Percentiles rank a stretch among this genome's conserved stretches.
phyloP scores from a whole-genome alignment of 2,329 filamentous ascomycete genomes.

The Penicillium sp. region DNA sequence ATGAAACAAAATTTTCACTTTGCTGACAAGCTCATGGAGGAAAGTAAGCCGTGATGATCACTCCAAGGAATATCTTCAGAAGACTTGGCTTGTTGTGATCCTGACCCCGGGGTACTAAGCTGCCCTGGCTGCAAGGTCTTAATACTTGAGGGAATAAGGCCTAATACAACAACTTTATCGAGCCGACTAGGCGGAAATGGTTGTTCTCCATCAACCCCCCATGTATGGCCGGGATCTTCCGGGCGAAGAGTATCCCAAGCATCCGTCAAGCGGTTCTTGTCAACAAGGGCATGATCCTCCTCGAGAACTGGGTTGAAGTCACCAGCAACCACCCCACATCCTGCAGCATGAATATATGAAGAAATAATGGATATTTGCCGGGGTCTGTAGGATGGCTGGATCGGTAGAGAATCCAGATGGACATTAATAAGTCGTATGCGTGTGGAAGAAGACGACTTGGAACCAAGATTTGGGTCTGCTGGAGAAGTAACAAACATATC shows the following conservation, averaged over 20 bases:
- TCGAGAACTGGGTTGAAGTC: conserved; percentile 45
- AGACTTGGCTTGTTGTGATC: background rate
- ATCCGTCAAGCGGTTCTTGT: conserved; percentile 37
- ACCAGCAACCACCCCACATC: conserved; percentile 40
- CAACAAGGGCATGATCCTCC: conserved; percentile 35
- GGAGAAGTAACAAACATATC: conserved; percentile 11
- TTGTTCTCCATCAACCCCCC: conserved; percentile 39
- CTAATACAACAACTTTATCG: conserved; percentile 41
- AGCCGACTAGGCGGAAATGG: conserved; percentile 37
- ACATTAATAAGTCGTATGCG: conserved; percentile 41
- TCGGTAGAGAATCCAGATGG: conserved; percentile 41
- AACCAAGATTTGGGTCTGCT: background rate
- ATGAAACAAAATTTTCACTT: no score
- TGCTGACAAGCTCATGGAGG: background rate
- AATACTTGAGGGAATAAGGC: conserved; percentile 20
- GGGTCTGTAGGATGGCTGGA: conserved; percentile 32
- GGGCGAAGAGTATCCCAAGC: conserved; percentile 35
- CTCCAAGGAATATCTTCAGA: background rate
- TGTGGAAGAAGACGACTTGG: background rate
- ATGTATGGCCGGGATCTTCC: conserved; percentile 38
- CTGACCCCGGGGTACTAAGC: background rate
- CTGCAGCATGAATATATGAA: conserved; percentile 26
- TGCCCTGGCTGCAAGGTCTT: background rate
- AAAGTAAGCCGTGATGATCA: conserved; percentile 5
- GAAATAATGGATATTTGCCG: conserved; percentile 32